phyloP scores from a whole-genome alignment of 2,329 filamentous ascomycete genomes.

The Raffaelea arxii region DNA sequence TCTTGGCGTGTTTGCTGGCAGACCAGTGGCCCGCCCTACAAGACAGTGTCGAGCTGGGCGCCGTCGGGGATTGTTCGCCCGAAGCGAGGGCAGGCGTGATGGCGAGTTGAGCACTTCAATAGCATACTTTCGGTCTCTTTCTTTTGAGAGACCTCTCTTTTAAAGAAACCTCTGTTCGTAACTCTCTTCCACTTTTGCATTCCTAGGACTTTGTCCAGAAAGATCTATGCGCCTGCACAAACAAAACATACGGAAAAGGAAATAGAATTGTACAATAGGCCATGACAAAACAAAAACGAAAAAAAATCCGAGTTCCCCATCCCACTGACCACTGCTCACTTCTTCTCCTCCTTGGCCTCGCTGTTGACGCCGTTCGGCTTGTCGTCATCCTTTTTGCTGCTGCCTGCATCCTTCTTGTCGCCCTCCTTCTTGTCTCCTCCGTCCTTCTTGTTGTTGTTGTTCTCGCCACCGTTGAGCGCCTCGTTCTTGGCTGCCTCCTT shows the following conservation, averaged over 20 bases:
- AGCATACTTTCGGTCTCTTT: background rate
- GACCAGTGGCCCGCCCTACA: constrained; percentile 54
- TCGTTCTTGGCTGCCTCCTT: constrained; percentile 78
- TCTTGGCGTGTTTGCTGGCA: constrained; percentile 72
- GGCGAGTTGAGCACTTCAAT: no score
- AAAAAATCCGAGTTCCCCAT: background rate
- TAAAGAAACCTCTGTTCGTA: background rate
- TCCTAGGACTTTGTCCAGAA: no score
- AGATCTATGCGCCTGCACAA: no score
- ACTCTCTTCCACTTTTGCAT: background rate
- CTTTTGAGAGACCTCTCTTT: background rate
- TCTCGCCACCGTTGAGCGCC: no score
- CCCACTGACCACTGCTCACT: constrained; percentile 7
- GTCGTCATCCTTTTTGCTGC: constrained; percentile 34
- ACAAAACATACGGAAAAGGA: no score
- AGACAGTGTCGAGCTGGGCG: constrained; percentile 43
- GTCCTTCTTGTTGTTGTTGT: constrained; percentile 40
- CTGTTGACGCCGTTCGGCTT: constrained; percentile 26
- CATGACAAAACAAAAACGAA: background rate
- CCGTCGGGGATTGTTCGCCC: background rate
- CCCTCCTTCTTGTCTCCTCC: constrained; percentile 38
- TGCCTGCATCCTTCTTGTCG: constrained; percentile 29
- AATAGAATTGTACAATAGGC: constrained; percentile 5
- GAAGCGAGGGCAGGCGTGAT: constrained; percentile 68
- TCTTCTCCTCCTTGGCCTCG: constrained; percentile 35